Conservation (phyloP, 352 stramenopile species). For the Pythium graminicola region DNA sequence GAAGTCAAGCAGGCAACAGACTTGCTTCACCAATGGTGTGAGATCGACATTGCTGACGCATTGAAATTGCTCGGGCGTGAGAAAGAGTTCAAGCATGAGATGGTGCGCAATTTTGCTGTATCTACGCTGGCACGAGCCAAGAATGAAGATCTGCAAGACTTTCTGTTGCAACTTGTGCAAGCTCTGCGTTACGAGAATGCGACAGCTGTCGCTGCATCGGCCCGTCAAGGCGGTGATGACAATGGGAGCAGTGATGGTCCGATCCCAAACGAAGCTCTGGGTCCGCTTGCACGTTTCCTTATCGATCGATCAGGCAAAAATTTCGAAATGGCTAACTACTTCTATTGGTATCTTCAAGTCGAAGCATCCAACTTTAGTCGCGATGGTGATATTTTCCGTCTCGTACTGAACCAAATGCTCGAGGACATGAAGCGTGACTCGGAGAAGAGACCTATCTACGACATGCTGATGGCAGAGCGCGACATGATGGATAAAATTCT, state of each 20-base stretch:
- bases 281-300: constrained; percentile 90
- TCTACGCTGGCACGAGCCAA: constrained; percentile 91
- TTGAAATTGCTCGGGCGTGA: constrained; percentile 94
- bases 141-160: constrained; percentile 96
- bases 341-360: constrained; percentile 94
- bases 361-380: constrained; percentile 64
- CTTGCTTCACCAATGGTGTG: constrained; percentile 75
- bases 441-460: constrained; percentile 88
- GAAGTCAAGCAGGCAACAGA: constrained; percentile 94
- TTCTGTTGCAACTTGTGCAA: constrained; percentile 98
- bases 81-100: constrained; percentile 85
- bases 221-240: constrained; percentile 31
- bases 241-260: constrained; percentile 34
- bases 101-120: constrained; percentile 95
- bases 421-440: constrained; percentile 90
- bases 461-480: constrained; percentile 88
- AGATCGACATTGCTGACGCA: constrained; percentile 97
- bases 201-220: constrained; percentile 8
- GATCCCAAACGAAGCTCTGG: constrained; percentile 43
- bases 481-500: constrained; percentile 94
- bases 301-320: constrained; percentile 91
- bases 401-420: constrained; percentile 89
- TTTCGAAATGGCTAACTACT: constrained; percentile 96
- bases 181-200: constrained; percentile 90
- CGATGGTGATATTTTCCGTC: constrained; percentile 71